Conservation (phyloP, 1,139 yeast species). For the Lodderomyces beijingensis region DNA sequence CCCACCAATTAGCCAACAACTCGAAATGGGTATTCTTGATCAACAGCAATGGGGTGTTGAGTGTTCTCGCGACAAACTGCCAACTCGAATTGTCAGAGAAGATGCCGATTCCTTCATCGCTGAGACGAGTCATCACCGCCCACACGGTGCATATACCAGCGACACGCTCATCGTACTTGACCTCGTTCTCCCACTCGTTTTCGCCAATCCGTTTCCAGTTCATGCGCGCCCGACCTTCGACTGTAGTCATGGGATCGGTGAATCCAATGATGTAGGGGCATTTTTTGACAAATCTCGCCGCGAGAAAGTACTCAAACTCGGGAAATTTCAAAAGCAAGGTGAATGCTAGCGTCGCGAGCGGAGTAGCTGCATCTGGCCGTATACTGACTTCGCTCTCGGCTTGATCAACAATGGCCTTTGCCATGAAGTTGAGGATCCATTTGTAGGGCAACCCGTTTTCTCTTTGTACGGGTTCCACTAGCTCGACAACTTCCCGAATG, state of each 20-base stretch:
- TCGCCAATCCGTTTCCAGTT: conserved; percentile 74
- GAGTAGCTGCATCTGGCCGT: conserved; percentile 71
- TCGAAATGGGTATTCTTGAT: conserved; percentile 69
- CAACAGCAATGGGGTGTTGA: conserved; percentile 49
- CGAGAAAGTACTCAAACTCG: conserved; percentile 60
- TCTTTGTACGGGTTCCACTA: conserved; percentile 43
- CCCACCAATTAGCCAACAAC: conserved; percentile 88
- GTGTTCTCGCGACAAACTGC: conserved; percentile 66
- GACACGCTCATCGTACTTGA: conserved; percentile 76
- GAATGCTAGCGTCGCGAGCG: conserved; percentile 67
- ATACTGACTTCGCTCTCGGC: conserved; percentile 91
- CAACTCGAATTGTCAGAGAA: conserved; percentile 53
- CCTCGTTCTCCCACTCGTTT: conserved; percentile 72
- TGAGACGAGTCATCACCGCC: conserved; percentile 60
- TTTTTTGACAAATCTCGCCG: conserved; percentile 83
- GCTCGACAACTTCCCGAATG: conserved; percentile 43
- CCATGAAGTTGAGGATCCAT: conserved; percentile 77
- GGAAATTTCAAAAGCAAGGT: conserved; percentile 55
- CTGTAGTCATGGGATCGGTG: conserved; percentile 70
- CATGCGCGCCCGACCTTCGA: conserved; percentile 77
- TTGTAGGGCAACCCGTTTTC: conserved; percentile 45
- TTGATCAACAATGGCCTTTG: conserved; percentile 83
- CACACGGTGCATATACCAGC: conserved; percentile 82
- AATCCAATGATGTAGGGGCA: conserved; percentile 88
- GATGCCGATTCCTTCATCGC: conserved; percentile 15